These are phyloP conservation scores for Eimeria acervulina DNA, from an alignment of 169 alveolate genomes.

Conservation along the genomic window DNA sequence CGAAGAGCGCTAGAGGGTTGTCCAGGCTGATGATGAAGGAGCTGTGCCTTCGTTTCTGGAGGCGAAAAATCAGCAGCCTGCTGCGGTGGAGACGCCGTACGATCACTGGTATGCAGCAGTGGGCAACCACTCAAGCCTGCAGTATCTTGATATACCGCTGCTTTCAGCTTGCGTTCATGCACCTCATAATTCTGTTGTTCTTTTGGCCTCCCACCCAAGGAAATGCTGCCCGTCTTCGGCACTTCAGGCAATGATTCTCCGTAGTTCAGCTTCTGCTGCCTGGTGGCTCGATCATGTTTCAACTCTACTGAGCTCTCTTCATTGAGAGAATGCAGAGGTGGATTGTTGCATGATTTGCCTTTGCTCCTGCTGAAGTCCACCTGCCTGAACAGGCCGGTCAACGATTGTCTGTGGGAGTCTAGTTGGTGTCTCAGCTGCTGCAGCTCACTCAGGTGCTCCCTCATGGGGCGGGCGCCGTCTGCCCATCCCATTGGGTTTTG, in stretches of 20 bases:
- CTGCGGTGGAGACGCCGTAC: no score
- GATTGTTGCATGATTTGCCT: not conserved
- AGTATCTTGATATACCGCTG: not conserved
- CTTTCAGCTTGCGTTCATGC: not conserved
- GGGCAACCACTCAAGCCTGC: not conserved
- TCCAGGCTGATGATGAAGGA: not conserved
- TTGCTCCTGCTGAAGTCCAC: not conserved
- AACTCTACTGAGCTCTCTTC: not conserved
- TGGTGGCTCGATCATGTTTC: no score
- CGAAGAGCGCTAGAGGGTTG: not conserved
- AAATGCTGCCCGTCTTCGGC: not conserved
- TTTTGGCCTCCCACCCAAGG: not conserved
- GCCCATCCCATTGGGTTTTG: not conserved
- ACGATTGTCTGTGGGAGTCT: not conserved
- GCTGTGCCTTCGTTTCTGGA: not conserved
- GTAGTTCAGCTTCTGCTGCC: not conserved
- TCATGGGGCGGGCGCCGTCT: not conserved
- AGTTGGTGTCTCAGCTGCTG: conserved; percentile 37
- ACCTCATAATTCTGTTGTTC: not conserved
- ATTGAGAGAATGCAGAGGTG: not conserved
- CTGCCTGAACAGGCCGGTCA: not conserved
- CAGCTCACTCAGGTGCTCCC: not conserved
- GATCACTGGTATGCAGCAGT: not conserved
- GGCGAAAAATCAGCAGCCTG: not conserved
- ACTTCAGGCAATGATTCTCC: not conserved